Base-by-base conservation (phyloP, 208 protist species). In the Acanthamoeba lugdunensis region DNA sequence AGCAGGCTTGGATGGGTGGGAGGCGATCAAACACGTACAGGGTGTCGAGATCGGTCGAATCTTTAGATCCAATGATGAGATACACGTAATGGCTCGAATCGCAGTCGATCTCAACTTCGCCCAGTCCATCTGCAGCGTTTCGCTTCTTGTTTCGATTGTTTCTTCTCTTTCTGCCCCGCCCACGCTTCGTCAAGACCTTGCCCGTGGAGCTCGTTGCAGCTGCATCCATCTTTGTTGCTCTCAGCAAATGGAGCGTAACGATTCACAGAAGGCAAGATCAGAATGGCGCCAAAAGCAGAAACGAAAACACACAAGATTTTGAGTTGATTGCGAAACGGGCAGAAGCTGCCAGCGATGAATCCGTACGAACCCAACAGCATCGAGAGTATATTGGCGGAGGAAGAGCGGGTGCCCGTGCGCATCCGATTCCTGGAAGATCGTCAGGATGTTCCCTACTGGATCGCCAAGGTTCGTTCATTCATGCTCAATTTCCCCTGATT, bases 311-410 rank as follows among this genome's bases (percentile, higher is more conserved):
- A 71, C 9, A 58, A 7, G 58, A 25, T 65, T 18, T 56, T 33
- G 52, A 0, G 52, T 21, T 69, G 63, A 16, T 50, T 41, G 2
- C 37, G 2, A 4, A 41, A 41, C 2, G 37, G 1, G 37, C 37
- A 41, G 71, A 9, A 48, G 13, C 37, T 1, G 25, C 5, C 52
- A 75, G 13, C 13, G 0, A 84, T 84, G 75, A 56, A 84, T 56
- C 75, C 75, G 7, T 84, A 84, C 75, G 75, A 84, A 13, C 75
- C 75, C 41, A 84, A 52, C 23, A 84, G 75, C 75, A 84, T 84
- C 75, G 75, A 84, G 13, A 58, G 45, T 28, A 25, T 84, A 3
- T 33, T 84, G 14, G 75, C 75, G 5, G 75, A 84, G 33, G 75
- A 84, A 21, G 75, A 84, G 41, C 75, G 75, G 8, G 75, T 84